Evolutionary conservation across 2,329 filamentous ascomycete genomes (phyloP), one percentile per base, ranked within the genome.

Genomic region (Cercospora sojina): DNA sequence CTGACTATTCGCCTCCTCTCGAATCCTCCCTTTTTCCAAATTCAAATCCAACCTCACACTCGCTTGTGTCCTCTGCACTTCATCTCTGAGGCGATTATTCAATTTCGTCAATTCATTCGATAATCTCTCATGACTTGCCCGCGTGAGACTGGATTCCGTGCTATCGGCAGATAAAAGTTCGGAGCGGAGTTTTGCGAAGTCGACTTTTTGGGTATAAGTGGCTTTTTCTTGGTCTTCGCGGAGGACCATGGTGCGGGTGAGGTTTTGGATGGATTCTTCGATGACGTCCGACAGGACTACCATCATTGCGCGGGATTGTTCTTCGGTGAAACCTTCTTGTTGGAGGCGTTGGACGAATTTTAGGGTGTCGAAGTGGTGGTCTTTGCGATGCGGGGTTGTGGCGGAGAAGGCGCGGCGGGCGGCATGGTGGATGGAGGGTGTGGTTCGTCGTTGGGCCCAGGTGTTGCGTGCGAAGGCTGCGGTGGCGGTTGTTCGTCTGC

Each of bases 271-370:
- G 77, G 90, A 96, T 81, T 99, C 95, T 78, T 98, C 92, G 71
- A 99, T 97, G 9, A 98, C 94, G 78, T 98, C 93, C 80, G 93
- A 93, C 43, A 99, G 84, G 6, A 98, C 92, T 77, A 91, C 92
- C 95, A 99, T 98, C 91, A 97, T 95, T n/a, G 95, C 94, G 27
- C 92, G 93, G 2, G 93, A 90, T 80, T 99, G 95, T 72, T 93
- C 91, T 79, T 98, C 94, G 25, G 92, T 97, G 79, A 98, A 97
- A 0, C 95, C 95, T 78, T 99, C 95, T 71, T 87, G 87, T 78
- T 94, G 89, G 47, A 99, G 83, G 61, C 92, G 86, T 80, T 97
- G 92, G 43, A 99, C 93, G 77, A 99, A 97, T 81, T 97, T 97
- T 69, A 99, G 86, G 0, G 95, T 99, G 80, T 99, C 95, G 77